These are phyloP conservation scores for Claviceps sp. DNA, from an alignment of 2,329 filamentous ascomycete genomes.

Conservation along the genomic window DNA sequence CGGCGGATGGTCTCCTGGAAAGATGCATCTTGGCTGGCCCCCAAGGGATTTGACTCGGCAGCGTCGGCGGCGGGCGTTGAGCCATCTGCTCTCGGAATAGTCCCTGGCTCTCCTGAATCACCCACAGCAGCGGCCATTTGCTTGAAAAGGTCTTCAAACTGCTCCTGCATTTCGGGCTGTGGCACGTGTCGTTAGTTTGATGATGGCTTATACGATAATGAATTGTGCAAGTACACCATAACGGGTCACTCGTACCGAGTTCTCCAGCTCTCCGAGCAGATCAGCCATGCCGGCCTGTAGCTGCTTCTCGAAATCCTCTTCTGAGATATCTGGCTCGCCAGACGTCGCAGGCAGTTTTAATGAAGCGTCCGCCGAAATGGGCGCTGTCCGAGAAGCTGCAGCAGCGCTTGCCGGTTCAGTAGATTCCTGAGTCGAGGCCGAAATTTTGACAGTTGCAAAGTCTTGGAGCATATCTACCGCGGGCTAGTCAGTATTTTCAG, in stretches of 20 bases:
- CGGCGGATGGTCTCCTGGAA: conserved; percentile 89
- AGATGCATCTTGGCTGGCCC: conserved; percentile 35
- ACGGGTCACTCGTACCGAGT: conserved; percentile 31
- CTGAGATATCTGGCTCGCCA: conserved; percentile 35
- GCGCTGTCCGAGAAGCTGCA: conserved; percentile 19
- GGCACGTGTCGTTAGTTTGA: not conserved
- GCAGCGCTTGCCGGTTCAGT: conserved; percentile 12
- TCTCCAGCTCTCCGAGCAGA: conserved; percentile 58
- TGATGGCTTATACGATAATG: no score
- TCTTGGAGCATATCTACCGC: conserved; percentile 79
- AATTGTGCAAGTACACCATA: not conserved
- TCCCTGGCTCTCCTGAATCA: conserved; percentile 4
- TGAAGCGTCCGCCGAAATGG: conserved; percentile 18
- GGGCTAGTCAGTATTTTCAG: conserved; percentile 3
- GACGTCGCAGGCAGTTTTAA: conserved; percentile 10
- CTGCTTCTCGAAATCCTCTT: conserved; percentile 71
- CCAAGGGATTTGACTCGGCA: conserved; percentile 19
- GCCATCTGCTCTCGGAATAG: conserved; percentile 2
- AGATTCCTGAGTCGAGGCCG: conserved; percentile 8
- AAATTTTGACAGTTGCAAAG: conserved; percentile 55
- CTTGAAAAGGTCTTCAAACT: conserved; percentile 68
- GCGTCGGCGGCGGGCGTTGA: not conserved
- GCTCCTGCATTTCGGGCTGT: conserved; percentile 58
- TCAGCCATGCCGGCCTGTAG: conserved; percentile 85
- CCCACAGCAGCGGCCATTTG: conserved; percentile 44